Evolutionary conservation across 2,329 filamentous ascomycete species (phyloP), one percentile per base, ranked within the genome.

Genomic region (Elsinoe ampelina): DNA sequence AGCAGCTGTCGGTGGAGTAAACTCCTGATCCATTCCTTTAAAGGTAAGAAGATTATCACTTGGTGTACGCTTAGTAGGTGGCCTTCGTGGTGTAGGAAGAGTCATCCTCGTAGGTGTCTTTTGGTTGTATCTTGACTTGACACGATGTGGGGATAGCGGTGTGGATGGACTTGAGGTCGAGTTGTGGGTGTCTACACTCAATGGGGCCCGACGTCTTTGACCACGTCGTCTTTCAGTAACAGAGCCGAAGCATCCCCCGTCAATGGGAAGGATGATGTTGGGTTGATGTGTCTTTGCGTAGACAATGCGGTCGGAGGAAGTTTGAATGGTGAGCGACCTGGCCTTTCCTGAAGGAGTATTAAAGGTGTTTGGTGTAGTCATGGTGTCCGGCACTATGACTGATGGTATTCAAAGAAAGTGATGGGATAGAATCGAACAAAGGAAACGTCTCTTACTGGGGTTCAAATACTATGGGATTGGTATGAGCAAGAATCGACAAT

Each of bases 391-490:
- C 48, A 52, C 48, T 36, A 50, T 22, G 11, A 17, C 11, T 52
- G 26, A 34, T 17, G 17, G 7, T 52, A 8, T n/a, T 39, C 26
- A 52, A 39, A 26, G 45, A 50, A 34, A 50, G 45, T 50, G 26
- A 15, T 5, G 11, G 48, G 32, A 52, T 19, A 26, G 41, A 19
- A 39, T 34, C 19, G 48, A 38, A 52, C 48, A 52, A 52, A 52
- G 34, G 48, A 52, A 52, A 52, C 48, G 48, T 52, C 48, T 52
- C 48, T 39, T 52, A 52, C 48, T 52, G 11, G 15, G 32, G 32
- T 36, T 39, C 35, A 61, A 43, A 62, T 54, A 56, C 61, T 62
- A 32, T 57, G 0, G 61, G 59, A 42, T 62, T 61, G 15, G 61
- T 38, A 32, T 64, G 56, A 36, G 62, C 62, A 42, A 57, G 61